Evolutionary conservation across 495 filamentous ascomycete genomes (phyloP), one percentile per base, ranked within the genome.

Genomic region (Chaetomidium leptoderma): DNA sequence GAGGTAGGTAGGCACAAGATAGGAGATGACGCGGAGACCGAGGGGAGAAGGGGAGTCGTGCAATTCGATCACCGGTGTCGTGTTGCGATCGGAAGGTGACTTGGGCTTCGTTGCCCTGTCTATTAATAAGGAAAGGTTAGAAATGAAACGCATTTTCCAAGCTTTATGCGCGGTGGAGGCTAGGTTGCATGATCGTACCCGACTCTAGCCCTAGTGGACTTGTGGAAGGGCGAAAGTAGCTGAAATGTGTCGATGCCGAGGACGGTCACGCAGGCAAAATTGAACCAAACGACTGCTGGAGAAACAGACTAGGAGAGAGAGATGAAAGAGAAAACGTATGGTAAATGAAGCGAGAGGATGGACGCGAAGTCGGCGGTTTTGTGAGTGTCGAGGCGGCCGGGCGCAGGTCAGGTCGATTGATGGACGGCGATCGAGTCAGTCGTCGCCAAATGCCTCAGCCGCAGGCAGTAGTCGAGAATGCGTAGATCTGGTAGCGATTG

Each of bases 1-100:
- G 63, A 64, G 66, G 66, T 58, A 64, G 66, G 66, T 58, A 64
- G 67, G 67, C 67, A 65, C 69, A 63, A 70, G 61, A 63, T 57
- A 60, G 63, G 65, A 66, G 19, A 53, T 24, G 27, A 33, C 16
- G 24, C 17, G 39, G 44, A 29, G 32, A 23, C 27, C 36, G n/a
- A 48, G 26, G 14, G 27, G 39, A 33, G 23, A 30, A 21, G 16
- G 19, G 24, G 52, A n/a, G 29, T 23, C 37, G 53, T 11, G 35
- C 8, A 8, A 16, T 21, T 56, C 45, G 46, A 45, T 49, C 21
- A 17, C 9, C 32, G 32, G 24, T 3, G 37, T 32, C 24, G 45
- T 13, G 42, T 42, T 29, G 48, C 30, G 60, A n/a, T 30, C 19
- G 50, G 53, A 27, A n/a, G 40, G 47, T n/a, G 35, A 29, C 6